Evolutionary conservation across 1,284 basidiomycete genomes (phyloP), one percentile per base, ranked within the genome.

Genomic region (Fistulinella cinereoalba): DNA sequence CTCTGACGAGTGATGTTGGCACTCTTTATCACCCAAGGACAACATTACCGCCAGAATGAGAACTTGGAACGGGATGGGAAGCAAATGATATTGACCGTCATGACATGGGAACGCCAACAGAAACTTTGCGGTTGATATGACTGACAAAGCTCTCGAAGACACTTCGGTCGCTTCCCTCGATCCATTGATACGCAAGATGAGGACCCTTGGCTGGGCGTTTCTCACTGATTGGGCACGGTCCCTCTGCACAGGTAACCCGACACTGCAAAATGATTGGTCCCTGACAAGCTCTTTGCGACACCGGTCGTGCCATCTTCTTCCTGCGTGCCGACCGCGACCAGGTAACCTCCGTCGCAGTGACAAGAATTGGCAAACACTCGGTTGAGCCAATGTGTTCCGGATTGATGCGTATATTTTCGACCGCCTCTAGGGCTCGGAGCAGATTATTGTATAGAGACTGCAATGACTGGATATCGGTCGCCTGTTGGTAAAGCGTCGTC

Each of bases 281-380:
- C 22, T 37, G 28, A 22, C 24, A 23, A 23, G 36, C 41, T 24
- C 16, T 41, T 34, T 37, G 39, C 27, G 39, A 27, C 21, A 46
- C 43, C 15, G 44, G 34, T 16, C 43, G 46, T 2, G 53, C 29
- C 22, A 56, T 58, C 36, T 66, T 72, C 56, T 73, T 75, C 52
- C 80, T 68, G 15, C 84, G 71, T 0, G 84, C 88, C 6, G 77
- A 74, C 19, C 90, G 76, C 1, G 88, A 87, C 90, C 90, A 93
- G 0, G 84, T 85, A 55, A 90, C 78, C 11, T 62, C 55, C 0
- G 48, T 52, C 1, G 81, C 80, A n/a, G 60, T 59, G 3, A 84
- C 66, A 1, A 77, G 46, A 25, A 51, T 32, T 6, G 51, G 55
- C 13, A 56, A 43, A 19, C 38, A 27, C 4, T 29, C 19, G 9